Evolutionary conservation across 2,329 filamentous ascomycete genomes (phyloP), one percentile per base, ranked within the genome.

Genomic region (Microdochium paspali): DNA sequence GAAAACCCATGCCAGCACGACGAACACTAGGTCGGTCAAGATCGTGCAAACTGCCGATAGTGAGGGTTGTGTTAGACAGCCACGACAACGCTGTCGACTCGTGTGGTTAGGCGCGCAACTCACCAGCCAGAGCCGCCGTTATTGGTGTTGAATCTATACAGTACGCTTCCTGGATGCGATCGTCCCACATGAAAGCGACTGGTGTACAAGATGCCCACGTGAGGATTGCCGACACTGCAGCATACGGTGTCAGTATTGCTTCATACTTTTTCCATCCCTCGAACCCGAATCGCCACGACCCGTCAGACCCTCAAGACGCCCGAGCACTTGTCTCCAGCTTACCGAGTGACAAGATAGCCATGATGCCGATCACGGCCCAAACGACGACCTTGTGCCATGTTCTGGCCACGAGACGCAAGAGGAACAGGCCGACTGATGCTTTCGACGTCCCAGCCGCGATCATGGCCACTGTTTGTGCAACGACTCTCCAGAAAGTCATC

Each of bases 121-220:
- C 45, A 51, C 51, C 7, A 12, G 46, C 49, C 13, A 35, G 47
- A 26, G 44, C 50, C 25, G 25, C 50, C 4, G 52, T 44, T 15
- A 47, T 10, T 10, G 49, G 50, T 3, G 42, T 24, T 2, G 51
- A 46, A 5, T 53, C 40, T 12, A 50, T 23, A 32, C 52, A 56
- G 2, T 20, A 24, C 10, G 53, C 53, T 20, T 47, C 21, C 18
- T 40, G 3, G 4, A 56, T 46, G 4, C 51, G 44, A n/a, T 46
- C 47, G 35, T 56, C 48, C 52, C 50, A 55, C 7, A 47, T 46
- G 40, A 47, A 52, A 12, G 49, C 46, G 10, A 49, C 31, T 2
- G 53, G 54, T 5, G 44, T 44, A 42, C 54, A 55, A 10, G 49
- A 46, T 2, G 49, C 43, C 54, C 54, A 56, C 2, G 47, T 46